phyloP scores from a whole-genome alignment of 257 asterid genomes.

The Fraxinus pennsylvanica region DNA sequence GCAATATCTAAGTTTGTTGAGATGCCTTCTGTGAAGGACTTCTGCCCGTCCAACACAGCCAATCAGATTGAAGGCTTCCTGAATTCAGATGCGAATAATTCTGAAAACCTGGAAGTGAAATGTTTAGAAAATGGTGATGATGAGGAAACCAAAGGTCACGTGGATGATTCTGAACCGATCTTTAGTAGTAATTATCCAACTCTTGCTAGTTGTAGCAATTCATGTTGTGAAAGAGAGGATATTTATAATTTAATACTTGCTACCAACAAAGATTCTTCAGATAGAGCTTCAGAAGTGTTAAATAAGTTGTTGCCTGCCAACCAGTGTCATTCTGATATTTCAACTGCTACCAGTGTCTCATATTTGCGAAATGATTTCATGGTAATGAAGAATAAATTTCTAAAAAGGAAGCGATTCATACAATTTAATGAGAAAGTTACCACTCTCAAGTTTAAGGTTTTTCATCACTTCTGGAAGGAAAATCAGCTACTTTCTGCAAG shows the following conservation, averaged over 20 bases:
- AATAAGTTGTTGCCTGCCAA: conserved; percentile 53
- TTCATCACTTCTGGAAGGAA: conserved; percentile 82
- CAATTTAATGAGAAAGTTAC: conserved; percentile 67
- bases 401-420: conserved; percentile 44
- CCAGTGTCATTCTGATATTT: conserved; percentile 41
- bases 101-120: conserved; percentile 31
- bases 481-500: conserved; percentile 59
- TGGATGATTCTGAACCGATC: conserved; percentile 26
- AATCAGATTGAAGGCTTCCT: conserved; percentile 29
- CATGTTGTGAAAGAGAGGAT: conserved; percentile 32
- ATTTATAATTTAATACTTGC: conserved; percentile 49
- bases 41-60: conserved; percentile 28
- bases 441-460: conserved; percentile 64
- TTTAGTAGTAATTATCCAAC: conserved; percentile 23
- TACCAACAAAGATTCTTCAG: conserved; percentile 53
- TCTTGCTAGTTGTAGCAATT: conserved; percentile 26
- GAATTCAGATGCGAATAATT: conserved; percentile 30
- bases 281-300: conserved; percentile 54
- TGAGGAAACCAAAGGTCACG: conserved; percentile 30
- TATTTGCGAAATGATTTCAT: conserved; percentile 35
- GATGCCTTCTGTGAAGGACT: conserved; percentile 26
- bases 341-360: conserved; percentile 34
- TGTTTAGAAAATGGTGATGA: conserved; percentile 32
- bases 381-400: conserved; percentile 49
- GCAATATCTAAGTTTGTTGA: not conserved